Percentiles rank a stretch among this genome's conserved stretches.
Evolutionary conservation across 352 stramenopile genomes (phyloP).

Genomic region (Pythium monospermum): DNA sequence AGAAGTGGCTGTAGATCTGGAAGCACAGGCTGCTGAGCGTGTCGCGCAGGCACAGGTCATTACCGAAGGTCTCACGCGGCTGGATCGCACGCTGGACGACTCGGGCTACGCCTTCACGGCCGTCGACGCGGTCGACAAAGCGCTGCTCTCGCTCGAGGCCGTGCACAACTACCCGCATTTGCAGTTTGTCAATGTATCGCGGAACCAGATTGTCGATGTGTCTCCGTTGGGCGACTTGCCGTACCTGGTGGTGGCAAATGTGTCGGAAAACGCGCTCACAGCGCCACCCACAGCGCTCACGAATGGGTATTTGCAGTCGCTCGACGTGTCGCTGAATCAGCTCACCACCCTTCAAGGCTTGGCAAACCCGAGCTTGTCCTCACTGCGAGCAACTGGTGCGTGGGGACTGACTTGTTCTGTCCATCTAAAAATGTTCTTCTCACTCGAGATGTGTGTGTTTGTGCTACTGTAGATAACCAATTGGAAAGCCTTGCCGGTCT

Average conservation of each 20-base stretch:
- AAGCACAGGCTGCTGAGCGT: too few relatives aligned
- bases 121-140: conserved; percentile 57
- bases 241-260: conserved; percentile 52
- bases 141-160: conserved; percentile 42
- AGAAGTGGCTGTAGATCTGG: conserved; percentile 29
- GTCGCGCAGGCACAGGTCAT: conserved; percentile 40
- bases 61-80: conserved; percentile 57
- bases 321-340: conserved; percentile 72
- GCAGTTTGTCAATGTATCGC: conserved; percentile 63
- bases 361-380: conserved; percentile 39
- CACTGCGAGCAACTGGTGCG: conserved; percentile 59
- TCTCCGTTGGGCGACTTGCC: conserved; percentile 43
- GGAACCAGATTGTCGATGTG: conserved; percentile 60
- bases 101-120: conserved; percentile 74
- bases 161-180: conserved; percentile 62
- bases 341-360: conserved; percentile 49
- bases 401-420: background rate
- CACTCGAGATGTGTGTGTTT: too few relatives aligned
- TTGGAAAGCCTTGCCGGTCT: conserved; percentile 49
- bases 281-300: conserved; percentile 28
- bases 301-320: conserved; percentile 56
- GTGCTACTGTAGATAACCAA: conserved; percentile 27
- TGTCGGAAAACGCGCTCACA: conserved; percentile 51
- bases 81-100: conserved; percentile 70
- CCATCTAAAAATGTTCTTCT: too few relatives aligned